Evolutionary conservation across 2,329 filamentous ascomycete species (phyloP).

Genomic region (Penicillium verrucosum): DNA sequence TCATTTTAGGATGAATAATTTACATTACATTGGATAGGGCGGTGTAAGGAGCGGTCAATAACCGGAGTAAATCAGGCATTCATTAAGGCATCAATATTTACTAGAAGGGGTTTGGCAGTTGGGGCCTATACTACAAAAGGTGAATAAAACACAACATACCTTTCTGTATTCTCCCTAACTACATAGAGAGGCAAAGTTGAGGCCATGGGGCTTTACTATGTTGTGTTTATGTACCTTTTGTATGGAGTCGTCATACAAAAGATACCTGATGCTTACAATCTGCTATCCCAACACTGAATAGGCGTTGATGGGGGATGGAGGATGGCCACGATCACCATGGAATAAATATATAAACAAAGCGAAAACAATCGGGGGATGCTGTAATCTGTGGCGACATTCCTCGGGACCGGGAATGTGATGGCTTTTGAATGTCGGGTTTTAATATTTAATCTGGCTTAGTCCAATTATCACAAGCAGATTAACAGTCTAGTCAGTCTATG

Average conservation of each 20-base stretch:
- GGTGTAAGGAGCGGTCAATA: too few species aligned
- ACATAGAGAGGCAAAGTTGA: too few species aligned
- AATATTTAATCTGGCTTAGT: background rate
- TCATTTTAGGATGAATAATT: too few species aligned
- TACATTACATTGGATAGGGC: too few species aligned
- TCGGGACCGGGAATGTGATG: background rate
- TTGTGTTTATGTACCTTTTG: too few species aligned
- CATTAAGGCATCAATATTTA: too few species aligned
- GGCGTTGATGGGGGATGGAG: background rate
- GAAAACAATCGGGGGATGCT: background rate
- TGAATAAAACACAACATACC: background rate
- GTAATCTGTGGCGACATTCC: background rate
- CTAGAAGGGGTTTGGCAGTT: too few species aligned
- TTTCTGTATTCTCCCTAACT: too few species aligned
- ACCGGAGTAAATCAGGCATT: too few species aligned
- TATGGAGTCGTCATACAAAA: too few species aligned
- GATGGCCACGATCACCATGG: background rate
- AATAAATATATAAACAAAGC: background rate
- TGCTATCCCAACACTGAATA: background rate
- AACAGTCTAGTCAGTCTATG: too few species aligned
- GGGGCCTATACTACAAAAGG: background rate
- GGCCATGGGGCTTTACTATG: too few species aligned
- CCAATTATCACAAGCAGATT: background rate
- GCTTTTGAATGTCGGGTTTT: background rate
- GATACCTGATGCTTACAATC: background rate